Base-by-base conservation (phyloP, 371 early-diverging fungal genomes). In the Batrachochytrium dendrobatidis region DNA sequence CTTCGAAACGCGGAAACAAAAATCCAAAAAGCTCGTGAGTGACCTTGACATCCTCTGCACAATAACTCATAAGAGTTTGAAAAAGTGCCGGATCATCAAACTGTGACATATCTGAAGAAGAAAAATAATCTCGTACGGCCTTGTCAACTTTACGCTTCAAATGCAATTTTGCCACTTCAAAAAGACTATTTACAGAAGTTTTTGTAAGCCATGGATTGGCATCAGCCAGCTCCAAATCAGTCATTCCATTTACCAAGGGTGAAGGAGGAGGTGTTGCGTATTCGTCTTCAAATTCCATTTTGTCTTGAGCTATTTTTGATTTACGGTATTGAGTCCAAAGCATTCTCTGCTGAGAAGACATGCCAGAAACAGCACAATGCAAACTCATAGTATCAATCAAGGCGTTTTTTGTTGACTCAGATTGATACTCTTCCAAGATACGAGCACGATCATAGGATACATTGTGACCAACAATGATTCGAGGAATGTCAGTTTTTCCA, bases 371-470 rank as follows among this genome's bases (percentile, higher is more conserved):
- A 1, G 96, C 90, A 25, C 88, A 86, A 62, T 98, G 98, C 33
- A 98, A 72, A 64, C 90, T 89, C 89, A 98, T 86, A 0, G 97
- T 96, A 68, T 98, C 98, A 22, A 98, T 52, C 65, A 82, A 96
- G 5, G 76, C 82, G 20, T 80, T 74, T 17, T 56, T 31, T 18
- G 69, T 67, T 0, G 71, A 53, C 26, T 67, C 61, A 17, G 83
- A 22, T 31, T 67, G 70, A 63, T 96, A 96, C 70, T 95, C 98
- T 30, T 94, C 94, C 43, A 80, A 72, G 20, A 95, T 81, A 2
- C 94, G 73, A 8, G 93, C 90, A 12, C 97, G 83, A 68, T 98
- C 98, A 64, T 85, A 98, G 0, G 90, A 84, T 1, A 96, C 88
- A 61, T 92, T 90, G 72, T 96, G 97, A 0, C 97, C 98, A 7